Evolutionary conservation across 371 early-diverging fungal species (phyloP).

Genomic region (Syncephalis fuscata): DNA sequence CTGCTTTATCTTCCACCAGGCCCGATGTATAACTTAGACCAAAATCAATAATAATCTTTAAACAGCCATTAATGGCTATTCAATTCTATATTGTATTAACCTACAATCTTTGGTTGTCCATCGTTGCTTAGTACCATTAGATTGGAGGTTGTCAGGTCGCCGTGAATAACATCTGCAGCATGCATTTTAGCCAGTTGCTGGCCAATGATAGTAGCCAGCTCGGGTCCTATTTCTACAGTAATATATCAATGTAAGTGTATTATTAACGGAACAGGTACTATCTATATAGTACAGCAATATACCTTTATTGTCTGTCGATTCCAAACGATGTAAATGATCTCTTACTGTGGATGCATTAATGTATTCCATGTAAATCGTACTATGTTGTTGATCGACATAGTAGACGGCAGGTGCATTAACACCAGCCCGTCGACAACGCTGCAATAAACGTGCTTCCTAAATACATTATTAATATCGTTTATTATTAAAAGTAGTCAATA

Average conservation of each 20-base stretch:
- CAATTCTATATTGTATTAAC: neutral
- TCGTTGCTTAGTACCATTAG: conserved; percentile 48
- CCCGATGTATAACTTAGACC: conserved; percentile 80
- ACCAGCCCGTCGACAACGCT: conserved; percentile 46
- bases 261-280: too few species aligned
- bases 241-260: too few species aligned
- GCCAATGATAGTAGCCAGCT: conserved; percentile 43
- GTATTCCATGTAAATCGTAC: conserved; percentile 74
- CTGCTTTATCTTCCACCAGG: conserved; percentile 96
- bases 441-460: conserved; percentile 61
- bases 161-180: conserved; percentile 77
- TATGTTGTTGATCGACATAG: conserved; percentile 45
- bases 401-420: conserved; percentile 73
- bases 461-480: neutral
- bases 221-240: neutral
- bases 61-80: neutral
- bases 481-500: neutral
- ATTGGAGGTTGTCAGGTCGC: conserved; percentile 98
- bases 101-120: conserved; percentile 24
- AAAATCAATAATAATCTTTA: conserved; percentile 86
- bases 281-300: too few species aligned
- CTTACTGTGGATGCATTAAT: conserved; percentile 60
- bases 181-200: conserved; percentile 69
- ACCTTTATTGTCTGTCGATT: too few species aligned
- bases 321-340: too few species aligned